Evolutionary conservation across 148 eudicot species (phyloP).

Genomic region (Heliosperma pusillum): DNA sequence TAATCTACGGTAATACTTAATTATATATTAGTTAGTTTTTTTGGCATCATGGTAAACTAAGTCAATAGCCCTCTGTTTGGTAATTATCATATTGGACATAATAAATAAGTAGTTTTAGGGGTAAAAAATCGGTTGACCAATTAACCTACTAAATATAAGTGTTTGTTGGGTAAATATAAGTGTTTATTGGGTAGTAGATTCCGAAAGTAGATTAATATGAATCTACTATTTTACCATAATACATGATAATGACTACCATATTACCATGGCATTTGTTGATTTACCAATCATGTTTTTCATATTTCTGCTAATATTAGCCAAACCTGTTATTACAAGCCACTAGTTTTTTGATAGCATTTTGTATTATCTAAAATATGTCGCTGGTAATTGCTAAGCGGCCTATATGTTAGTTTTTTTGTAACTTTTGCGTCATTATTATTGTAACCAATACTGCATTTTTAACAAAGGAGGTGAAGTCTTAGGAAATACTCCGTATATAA

Average conservation of each 20-base stretch:
- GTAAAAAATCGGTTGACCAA: background rate
- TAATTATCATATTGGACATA: background rate
- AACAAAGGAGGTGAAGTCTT: background rate
- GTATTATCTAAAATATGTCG: background rate
- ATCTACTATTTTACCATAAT: background rate
- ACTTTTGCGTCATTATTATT: background rate
- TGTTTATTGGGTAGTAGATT: background rate
- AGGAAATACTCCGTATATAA: background rate
- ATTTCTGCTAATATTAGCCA: too few species aligned
- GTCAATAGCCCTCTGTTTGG: background rate
- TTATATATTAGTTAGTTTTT: background rate
- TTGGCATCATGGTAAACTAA: background rate
- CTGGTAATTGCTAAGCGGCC: background rate
- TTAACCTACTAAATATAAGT: background rate
- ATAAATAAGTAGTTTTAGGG: background rate
- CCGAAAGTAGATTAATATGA: background rate
- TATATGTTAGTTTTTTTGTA: too few species aligned
- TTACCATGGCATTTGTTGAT: background rate
- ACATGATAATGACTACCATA: background rate
- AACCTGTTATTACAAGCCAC: too few species aligned
- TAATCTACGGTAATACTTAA: constrained; percentile 37
- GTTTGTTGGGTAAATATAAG: too few species aligned
- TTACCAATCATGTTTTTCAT: background rate
- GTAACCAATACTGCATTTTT: background rate
- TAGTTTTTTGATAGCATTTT: background rate